Base-by-base conservation (phyloP, 2,329 filamentous ascomycete species). In the Plectosphaerella sp. region DNA sequence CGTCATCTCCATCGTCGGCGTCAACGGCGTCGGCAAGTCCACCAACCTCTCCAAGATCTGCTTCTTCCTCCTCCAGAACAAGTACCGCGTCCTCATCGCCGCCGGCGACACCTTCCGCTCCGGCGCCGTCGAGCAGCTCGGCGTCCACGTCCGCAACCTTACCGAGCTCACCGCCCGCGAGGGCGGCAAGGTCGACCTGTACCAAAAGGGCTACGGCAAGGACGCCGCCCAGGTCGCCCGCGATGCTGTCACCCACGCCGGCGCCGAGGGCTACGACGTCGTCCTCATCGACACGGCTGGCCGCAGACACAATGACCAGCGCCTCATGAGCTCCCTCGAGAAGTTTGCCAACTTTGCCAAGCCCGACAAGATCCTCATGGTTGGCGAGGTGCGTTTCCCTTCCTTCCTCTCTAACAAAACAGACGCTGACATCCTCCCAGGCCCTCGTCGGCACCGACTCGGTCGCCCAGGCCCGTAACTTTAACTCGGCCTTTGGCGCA, bases 351-450 rank as follows among this genome's bases (percentile, higher is more conserved):
- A 96, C 67, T 88, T 97, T 62, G 94, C 94, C 1, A 84, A 93
- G 58, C 95, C 95, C 1, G 93, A 99, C 72, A 97, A 99, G 78
- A 97, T 99, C 58, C 84, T 99, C 67, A 97, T 99, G 92, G 94
- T 99, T 57, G 80, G 77, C 62, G 78, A 81, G 68, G 74, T 75
- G 67, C 50, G 67, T 55, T 20, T 9, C 8, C 5, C 25, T 20
- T 43, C 39, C 39, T 12, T 20, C 16, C 33, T 48, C 16, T 24
- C 48, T 39, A 18, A 33, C n/a, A n/a, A n/a, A n/a, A 46, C 39
- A 15, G 14, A 14, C 16, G 28, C 41, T 43, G 41, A 43, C n/a
- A 35, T 16, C 33, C 24, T 16, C 50, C 49, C 56, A 82, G 80
- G 94, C 94, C 9, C 82, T 99, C 24, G 95, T 99, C 1, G 94